A percentile compares a stretch with the other conserved stretches of the same genome.
Evolutionary conservation across 306 rosid species (phyloP).

Genomic region (Glycine soja): DNA sequence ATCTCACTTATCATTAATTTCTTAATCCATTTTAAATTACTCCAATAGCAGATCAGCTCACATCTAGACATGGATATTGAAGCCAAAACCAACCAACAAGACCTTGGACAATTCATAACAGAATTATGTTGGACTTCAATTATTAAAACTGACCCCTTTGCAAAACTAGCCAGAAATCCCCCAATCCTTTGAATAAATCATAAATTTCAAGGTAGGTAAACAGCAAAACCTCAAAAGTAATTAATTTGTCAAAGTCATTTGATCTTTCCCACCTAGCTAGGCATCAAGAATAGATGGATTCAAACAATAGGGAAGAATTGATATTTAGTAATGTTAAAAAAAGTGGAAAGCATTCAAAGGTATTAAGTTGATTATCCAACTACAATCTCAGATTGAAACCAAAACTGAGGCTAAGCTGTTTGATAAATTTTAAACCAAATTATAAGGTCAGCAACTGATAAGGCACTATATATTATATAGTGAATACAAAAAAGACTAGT

Average conservation of each 20-base stretch:
- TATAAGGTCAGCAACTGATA: constrained; percentile 19
- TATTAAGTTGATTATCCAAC: neutral
- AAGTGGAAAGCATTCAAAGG: neutral
- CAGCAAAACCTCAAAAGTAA: constrained; percentile 13
- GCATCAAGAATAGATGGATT: neutral
- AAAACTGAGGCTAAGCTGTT: constrained; percentile 35
- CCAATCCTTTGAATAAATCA: constrained; percentile 35
- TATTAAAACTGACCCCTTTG: neutral
- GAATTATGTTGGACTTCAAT: constrained; percentile 35
- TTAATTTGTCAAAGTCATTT: constrained; percentile 28
- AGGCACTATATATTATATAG: neutral
- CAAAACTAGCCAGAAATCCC: constrained; percentile 23
- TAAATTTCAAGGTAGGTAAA: constrained; percentile 32
- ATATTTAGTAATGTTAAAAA: neutral
- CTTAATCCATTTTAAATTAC: constrained; percentile 23
- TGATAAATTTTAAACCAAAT: constrained; percentile 7
- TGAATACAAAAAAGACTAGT: constrained; percentile 1
- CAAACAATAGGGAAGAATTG: neutral
- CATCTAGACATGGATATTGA: constrained; percentile 21
- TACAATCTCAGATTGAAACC: constrained; percentile 33
- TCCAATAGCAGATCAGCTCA: constrained; percentile 37
- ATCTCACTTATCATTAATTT: constrained; percentile 18
- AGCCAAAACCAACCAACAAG: constrained; percentile 33
- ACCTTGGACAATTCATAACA: constrained; percentile 11
- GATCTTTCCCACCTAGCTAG: neutral